Percentiles rank a stretch among this genome's conserved stretches.
Conservation (phyloP, 768 basidiomycete genomes). For the Collybia nuda region DNA sequence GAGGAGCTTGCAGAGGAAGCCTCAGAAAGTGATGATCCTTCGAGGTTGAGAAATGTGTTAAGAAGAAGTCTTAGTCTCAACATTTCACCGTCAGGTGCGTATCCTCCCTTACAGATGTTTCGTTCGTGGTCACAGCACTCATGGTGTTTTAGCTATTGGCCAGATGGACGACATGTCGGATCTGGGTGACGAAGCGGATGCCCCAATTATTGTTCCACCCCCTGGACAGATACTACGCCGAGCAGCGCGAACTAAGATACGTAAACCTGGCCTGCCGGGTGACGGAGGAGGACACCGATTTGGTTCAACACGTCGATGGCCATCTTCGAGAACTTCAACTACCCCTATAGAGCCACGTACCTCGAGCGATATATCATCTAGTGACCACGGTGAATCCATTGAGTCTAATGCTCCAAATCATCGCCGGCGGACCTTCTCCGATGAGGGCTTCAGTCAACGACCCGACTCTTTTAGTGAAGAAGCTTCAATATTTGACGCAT, state of each 20-base stretch:
- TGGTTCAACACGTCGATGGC: slow-evolving; percentile 44
- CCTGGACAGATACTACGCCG: slow-evolving; percentile 90
- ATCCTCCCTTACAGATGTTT: slow-evolving; percentile 13
- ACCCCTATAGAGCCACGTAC: slow-evolving; percentile 46
- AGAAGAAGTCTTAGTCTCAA: slow-evolving; percentile 89
- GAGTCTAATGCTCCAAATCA: slow-evolving; percentile 30
- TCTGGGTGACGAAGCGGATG: slow-evolving; percentile 78
- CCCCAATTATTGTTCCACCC: slow-evolving; percentile 87
- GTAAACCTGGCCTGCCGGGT: slow-evolving; percentile 74
- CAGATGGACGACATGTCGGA: slow-evolving; percentile 68
- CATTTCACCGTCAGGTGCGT: slow-evolving; percentile 80
- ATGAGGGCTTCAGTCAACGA: slow-evolving; percentile 41
- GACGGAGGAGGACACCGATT: slow-evolving; percentile 88
- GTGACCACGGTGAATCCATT: slow-evolving; percentile 61
- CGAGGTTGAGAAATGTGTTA: slow-evolving; percentile 73
- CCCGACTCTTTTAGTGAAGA: slow-evolving; percentile 85
- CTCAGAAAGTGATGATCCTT: slow-evolving; percentile 77
- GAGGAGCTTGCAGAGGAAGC: slow-evolving; percentile 94
- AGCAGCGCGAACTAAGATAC: slow-evolving; percentile 92
- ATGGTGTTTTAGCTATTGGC: slow-evolving; percentile 51
- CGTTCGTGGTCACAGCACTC: slow-evolving; percentile 12
- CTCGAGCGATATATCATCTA: slow-evolving; percentile 72
- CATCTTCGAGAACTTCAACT: slow-evolving; percentile 25
- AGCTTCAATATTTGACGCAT: slow-evolving; percentile 81
- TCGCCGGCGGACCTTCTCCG: slow-evolving; percentile 44